Evolutionary conservation across 495 filamentous ascomycete species (phyloP), one percentile per base, ranked within the genome.

Genomic region (Astrothelium subdiscretum): DNA sequence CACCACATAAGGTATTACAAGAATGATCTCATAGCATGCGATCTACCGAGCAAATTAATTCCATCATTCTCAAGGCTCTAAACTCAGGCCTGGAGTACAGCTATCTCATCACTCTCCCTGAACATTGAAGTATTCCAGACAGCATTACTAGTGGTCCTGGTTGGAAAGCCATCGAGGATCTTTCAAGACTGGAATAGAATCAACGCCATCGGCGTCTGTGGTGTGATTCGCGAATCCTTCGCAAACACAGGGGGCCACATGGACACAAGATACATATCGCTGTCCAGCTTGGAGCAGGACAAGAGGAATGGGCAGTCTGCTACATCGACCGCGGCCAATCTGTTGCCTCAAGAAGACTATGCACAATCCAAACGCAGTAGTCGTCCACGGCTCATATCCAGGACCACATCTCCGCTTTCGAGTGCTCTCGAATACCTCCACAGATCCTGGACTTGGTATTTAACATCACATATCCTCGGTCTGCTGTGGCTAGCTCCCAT

Each of bases 401-500:
- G 48, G 24, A 54, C 48, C 2, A 11, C 22, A 8, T 27, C 48
- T 27, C 22, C 6, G 6, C 6, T 54, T 54, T 5, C 48, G 5
- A 54, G 48, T 29, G 24, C 15, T 54, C n/a, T 54, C 3, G 12
- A 20, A 26, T 29, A 29, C 48, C 11, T 54, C 24, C 48, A 54
- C n/a, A 26, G 22, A 29, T 54, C 48, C 20, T 54, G 48, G 48
- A 54, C 48, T 11, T 54, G 48, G 48, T 54, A 54, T 29, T 29
- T 54, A 15, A 54, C 48, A 26, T 54, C 48, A 29, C 48, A 54
- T 24, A 29, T 69, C n/a, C 20, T 70, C 59, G 48, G 63, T 26
- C 58, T 71, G 24, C 60, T 69, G 5, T 71, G 69, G 69, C 26
- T 69, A 3, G 67, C 59, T 2, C 69, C 69, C 11, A 69, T 71